Evolutionary conservation across 176 grass and related monocot species (phyloP).

Genomic region (Aegilops speltoides): DNA sequence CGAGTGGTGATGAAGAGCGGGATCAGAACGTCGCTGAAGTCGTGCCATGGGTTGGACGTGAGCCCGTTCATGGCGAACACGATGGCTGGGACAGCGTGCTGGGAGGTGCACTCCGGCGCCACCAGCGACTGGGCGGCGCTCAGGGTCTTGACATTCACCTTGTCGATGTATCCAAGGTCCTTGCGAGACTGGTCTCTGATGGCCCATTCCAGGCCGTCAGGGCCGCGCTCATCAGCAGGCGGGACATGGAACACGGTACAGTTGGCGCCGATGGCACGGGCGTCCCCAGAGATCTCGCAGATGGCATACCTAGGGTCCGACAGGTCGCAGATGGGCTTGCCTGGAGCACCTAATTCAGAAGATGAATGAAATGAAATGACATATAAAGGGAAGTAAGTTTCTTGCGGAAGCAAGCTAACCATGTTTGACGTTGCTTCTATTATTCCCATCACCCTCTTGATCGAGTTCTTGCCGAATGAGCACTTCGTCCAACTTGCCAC

Average conservation of each 20-base stretch:
- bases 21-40: conserved; percentile 69
- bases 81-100: conserved; percentile 38
- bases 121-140: conserved; percentile 26
- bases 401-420: background rate
- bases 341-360: conserved; percentile 2
- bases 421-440: background rate
- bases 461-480: conserved; percentile 35
- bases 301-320: conserved; percentile 51
- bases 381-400: background rate
- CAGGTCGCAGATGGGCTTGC: conserved; percentile 63
- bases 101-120: conserved; percentile 49
- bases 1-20: conserved; percentile 60
- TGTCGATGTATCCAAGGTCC: conserved; percentile 34
- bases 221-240: background rate
- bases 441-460: background rate
- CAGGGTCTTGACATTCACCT: conserved; percentile 47
- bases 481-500: conserved; percentile 27
- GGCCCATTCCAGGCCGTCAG: conserved; percentile 43
- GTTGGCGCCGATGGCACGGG: conserved; percentile 42
- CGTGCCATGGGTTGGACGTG: conserved; percentile 69
- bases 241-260: conserved; percentile 45
- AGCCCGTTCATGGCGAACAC: conserved; percentile 72
- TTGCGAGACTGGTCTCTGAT: conserved; percentile 67
- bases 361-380: background rate
- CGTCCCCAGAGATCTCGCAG: conserved; percentile 55